Percentiles rank a stretch among this genome's conserved stretches.
These are phyloP conservation scores for Pythium utonaiense DNA, from an alignment of 352 stramenopile genomes.

Conservation along the genomic window DNA sequence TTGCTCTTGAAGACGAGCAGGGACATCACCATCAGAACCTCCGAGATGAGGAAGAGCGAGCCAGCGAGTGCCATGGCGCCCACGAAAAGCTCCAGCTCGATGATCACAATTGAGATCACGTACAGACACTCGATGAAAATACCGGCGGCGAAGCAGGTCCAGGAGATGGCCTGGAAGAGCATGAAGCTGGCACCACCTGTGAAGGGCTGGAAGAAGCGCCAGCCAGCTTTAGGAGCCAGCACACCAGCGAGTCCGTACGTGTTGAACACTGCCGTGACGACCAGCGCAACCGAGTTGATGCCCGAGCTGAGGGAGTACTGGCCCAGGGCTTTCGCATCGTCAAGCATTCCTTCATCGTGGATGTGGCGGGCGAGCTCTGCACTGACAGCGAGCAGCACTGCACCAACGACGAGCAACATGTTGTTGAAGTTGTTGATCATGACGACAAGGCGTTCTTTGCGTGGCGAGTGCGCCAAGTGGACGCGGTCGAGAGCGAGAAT, in stretches of 20 bases:
- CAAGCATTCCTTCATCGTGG: slow-evolving; percentile 25
- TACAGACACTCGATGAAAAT: slow-evolving; percentile 72
- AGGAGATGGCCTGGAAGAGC: slow-evolving; percentile 71
- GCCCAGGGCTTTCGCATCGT: slow-evolving; percentile 23
- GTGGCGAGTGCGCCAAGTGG: slow-evolving; percentile 30
- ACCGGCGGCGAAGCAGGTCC: slow-evolving; percentile 70
- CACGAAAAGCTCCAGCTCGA: slow-evolving; percentile 79
- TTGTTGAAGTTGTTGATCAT: slow-evolving; percentile 87
- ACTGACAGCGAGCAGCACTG: slow-evolving; percentile 49
- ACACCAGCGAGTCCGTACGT: slow-evolving; percentile 79
- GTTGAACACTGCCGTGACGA: slow-evolving; percentile 76
- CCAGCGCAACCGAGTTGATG: slow-evolving; percentile 59
- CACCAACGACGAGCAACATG: slow-evolving; percentile 72
- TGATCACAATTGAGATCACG: slow-evolving; percentile 68
- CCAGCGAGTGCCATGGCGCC: slow-evolving; percentile 65
- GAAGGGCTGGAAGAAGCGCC: slow-evolving; percentile 85
- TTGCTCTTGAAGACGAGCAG: slow-evolving; percentile 56
- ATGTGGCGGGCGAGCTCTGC: slow-evolving; percentile 56
- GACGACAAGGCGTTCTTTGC: slow-evolving; percentile 53
- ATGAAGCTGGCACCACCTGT: slow-evolving; percentile 72
- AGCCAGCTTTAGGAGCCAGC: slow-evolving; percentile 66
- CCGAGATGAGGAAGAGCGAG: slow-evolving; percentile 54
- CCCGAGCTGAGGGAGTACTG: slow-evolving; percentile 54
- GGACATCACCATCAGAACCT: slow-evolving; percentile 84
- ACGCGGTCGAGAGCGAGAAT: slow-evolving; percentile 57